phyloP scores from a whole-genome alignment of 768 basidiomycete species.

The Suillus alpinus region DNA sequence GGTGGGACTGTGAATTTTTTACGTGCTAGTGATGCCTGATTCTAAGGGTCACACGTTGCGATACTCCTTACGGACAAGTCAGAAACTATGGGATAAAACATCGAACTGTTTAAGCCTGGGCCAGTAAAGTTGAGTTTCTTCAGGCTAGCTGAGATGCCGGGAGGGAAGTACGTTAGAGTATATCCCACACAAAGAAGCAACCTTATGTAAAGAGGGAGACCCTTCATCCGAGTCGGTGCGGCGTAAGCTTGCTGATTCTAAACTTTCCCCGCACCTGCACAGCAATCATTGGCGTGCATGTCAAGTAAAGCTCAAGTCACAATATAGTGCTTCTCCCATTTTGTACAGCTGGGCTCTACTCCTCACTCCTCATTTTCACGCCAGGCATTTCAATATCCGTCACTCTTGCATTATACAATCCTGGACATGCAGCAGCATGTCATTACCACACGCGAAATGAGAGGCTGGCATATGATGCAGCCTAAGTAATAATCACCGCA shows the following conservation, averaged over 20 bases:
- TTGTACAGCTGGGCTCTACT: neutral
- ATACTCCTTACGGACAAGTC: neutral
- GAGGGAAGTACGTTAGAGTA: neutral
- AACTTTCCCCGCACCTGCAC: slow-evolving; percentile 19
- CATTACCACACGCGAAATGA: neutral
- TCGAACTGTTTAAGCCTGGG: neutral
- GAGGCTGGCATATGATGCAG: neutral
- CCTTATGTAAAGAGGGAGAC: neutral
- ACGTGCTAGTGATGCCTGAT: neutral
- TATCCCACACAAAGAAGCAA: neutral
- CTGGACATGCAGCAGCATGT: neutral
- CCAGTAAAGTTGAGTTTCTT: neutral
- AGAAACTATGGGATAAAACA: neutral
- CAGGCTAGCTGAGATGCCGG: neutral
- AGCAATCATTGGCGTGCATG: slow-evolving; percentile 5
- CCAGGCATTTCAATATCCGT: neutral
- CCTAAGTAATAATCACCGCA: neutral
- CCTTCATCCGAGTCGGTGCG: neutral
- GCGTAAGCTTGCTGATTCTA: neutral
- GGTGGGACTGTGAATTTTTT: neutral
- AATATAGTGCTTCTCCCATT: neutral
- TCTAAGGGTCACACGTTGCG: neutral
- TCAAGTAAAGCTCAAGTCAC: neutral
- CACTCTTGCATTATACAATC: neutral
- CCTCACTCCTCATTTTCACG: neutral